Conservation (phyloP, 345 rosid species). For the Eucalyptus coolabah region DNA sequence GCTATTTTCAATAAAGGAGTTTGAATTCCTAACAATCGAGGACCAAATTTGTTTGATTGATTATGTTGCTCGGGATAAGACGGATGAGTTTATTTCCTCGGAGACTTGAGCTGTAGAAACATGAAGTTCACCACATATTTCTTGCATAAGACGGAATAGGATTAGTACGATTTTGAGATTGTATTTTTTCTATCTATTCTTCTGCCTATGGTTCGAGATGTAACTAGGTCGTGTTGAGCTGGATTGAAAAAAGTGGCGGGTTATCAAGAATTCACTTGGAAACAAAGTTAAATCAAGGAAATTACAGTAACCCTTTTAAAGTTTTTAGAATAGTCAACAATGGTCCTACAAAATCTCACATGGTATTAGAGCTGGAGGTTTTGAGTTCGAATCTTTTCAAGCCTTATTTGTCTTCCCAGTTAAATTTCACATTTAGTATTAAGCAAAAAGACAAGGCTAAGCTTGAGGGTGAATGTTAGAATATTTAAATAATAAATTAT, state of each 20-base stretch:
- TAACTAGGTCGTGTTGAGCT: neutral
- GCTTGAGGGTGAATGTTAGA: no score
- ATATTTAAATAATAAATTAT: no score
- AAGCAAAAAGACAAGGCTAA: no score
- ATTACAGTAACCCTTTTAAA: neutral
- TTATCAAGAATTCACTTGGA: neutral
- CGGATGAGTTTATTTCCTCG: no score
- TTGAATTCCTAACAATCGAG: neutral
- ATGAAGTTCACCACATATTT: neutral
- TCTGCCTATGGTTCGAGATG: neutral
- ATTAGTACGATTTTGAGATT: neutral
- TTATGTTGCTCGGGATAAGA: neutral
- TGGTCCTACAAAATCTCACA: no score
- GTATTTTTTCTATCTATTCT: neutral
- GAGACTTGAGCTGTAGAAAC: neutral
- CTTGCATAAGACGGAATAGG: neutral
- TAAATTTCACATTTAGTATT: no score
- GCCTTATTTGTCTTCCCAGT: no score
- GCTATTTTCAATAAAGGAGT: neutral
- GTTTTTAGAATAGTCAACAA: no score
- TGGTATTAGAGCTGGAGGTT: no score
- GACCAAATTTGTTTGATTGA: no score
- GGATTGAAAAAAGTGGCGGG: neutral
- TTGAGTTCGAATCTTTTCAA: fast-evolving
- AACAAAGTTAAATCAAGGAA: neutral